Base-by-base conservation (phyloP, 352 stramenopile species). In the Pythium brachiatum region DNA sequence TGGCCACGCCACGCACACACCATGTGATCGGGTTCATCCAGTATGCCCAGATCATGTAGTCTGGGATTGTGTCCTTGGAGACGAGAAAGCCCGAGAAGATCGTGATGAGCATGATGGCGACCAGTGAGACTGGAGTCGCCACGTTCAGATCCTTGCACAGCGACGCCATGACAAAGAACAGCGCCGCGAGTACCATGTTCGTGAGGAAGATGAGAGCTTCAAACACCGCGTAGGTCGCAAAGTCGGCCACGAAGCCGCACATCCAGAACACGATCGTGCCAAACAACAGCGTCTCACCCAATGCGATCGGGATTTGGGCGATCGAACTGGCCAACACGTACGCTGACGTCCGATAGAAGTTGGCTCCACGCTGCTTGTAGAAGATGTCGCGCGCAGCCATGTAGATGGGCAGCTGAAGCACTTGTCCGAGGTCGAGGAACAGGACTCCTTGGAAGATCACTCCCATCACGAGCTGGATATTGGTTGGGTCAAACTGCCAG, bases 341-440 rank as follows among this genome's bases (percentile, higher is more conserved):
- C 16, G 79, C 65, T 2, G 73, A 76, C 8, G 84, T 73, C 21
- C 78, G 75, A 52, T 83, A 88, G 51, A 94, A 94, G 66, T 93
- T 90, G 11, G 76, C 66, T 34, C 78, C 73, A 8, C 74, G 71
- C 29, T 96, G 87, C 53, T 92, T 94, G 76, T 94, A 94, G 71
- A 89, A 96, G 20, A 87, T 66, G 16, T 46, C 60, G 7, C 74
- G 73, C 15, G 66, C 65, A 9, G 77, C 66, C 54, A 93, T 82
- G 56, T 94, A 85, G 11, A 81, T 86, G 16, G 88, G 83, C 9
- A 97, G 66, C 48, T 89, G 78, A 7, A 83, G 66, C 61, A 90
- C 88, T 20, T 85, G 75, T 32, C 84, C 82, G 21, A 97, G 58
- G 12, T 78, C 74, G 1, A 91, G 66, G 60, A 92, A 96, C 27